Percentiles rank a stretch among this genome's conserved stretches.
Evolutionary conservation across 2,329 filamentous ascomycete genomes (phyloP).

Genomic region (Phialocephala sp.): DNA sequence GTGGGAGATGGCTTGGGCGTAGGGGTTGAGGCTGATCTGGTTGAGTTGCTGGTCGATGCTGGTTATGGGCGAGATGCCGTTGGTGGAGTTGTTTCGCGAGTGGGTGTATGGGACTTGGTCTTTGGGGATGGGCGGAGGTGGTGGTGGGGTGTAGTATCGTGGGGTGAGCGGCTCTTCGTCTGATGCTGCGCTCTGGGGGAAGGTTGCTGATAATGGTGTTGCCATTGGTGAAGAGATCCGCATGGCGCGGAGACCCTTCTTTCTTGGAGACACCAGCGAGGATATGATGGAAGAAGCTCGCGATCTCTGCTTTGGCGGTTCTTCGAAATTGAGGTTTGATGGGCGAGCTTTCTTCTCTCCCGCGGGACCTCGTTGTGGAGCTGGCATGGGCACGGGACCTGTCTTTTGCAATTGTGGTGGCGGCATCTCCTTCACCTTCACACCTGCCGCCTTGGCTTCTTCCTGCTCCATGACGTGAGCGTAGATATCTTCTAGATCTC

Average conservation of each 20-base stretch:
- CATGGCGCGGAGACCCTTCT: conserved; percentile 50
- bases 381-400: conserved; percentile 39
- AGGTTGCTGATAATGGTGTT: conserved; percentile 66
- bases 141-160: conserved; percentile 61
- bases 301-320: conserved; percentile 54
- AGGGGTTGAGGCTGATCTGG: conserved; percentile 16
- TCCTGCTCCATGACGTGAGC: conserved; percentile 92
- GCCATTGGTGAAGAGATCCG: conserved; percentile 70
- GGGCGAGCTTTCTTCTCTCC: conserved; percentile 51
- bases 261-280: conserved; percentile 63
- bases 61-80: conserved; percentile 32
- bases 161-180: conserved; percentile 64
- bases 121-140: conserved; percentile 61
- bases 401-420: conserved; percentile 36
- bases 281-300: conserved; percentile 64
- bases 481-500: conserved; percentile 89
- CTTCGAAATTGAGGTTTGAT: conserved; percentile 48
- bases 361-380: conserved; percentile 41
- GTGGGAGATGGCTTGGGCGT: conserved; percentile 24
- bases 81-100: conserved; percentile 28
- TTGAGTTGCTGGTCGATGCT: conserved; percentile 38
- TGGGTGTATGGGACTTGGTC: conserved; percentile 49
- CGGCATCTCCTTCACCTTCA: conserved; percentile 53
- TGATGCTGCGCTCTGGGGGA: conserved; percentile 57
- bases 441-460: conserved; percentile 64